Conservation (phyloP, 805 yeast species). For the Lipomyces mesembrius region DNA sequence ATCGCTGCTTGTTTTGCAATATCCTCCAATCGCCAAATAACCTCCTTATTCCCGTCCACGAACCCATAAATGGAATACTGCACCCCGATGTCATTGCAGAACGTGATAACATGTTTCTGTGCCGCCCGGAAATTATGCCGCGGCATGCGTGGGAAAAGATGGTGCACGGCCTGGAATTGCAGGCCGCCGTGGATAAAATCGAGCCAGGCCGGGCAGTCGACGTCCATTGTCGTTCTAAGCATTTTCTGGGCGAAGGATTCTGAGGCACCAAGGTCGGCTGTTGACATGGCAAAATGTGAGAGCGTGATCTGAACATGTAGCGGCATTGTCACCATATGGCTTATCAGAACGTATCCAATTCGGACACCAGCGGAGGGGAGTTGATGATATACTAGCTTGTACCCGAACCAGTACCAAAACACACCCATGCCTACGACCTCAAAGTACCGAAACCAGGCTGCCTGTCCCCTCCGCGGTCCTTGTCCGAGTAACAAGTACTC, state of each 20-base stretch:
- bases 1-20: slow-evolving; percentile 80
- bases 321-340: slow-evolving; percentile 82
- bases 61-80: slow-evolving; percentile 85
- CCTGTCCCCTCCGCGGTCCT: slow-evolving; percentile 81
- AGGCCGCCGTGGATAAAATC: slow-evolving; percentile 91
- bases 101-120: slow-evolving; percentile 71
- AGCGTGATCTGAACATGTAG: slow-evolving; percentile 93
- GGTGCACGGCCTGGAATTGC: slow-evolving; percentile 91
- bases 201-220: slow-evolving; percentile 90
- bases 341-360: slow-evolving; percentile 65
- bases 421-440: slow-evolving; percentile 71
- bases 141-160: slow-evolving; percentile 85
- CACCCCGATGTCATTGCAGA: slow-evolving; percentile 76
- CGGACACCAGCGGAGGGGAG: slow-evolving; percentile 61
- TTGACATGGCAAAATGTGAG: slow-evolving; percentile 92
- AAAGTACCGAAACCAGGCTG: slow-evolving; percentile 82
- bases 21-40: slow-evolving; percentile 69
- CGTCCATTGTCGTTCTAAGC: slow-evolving; percentile 91
- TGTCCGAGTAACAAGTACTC: slow-evolving; percentile 70
- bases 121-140: slow-evolving; percentile 81
- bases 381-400: slow-evolving; percentile 57
- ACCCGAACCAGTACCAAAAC: slow-evolving; percentile 84
- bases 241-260: slow-evolving; percentile 83
- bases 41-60: slow-evolving; percentile 72
- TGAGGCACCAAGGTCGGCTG: slow-evolving; percentile 78